These are phyloP conservation scores for Thelephora terrestris DNA, from an alignment of 1,284 basidiomycete species.

Conservation along the genomic window DNA sequence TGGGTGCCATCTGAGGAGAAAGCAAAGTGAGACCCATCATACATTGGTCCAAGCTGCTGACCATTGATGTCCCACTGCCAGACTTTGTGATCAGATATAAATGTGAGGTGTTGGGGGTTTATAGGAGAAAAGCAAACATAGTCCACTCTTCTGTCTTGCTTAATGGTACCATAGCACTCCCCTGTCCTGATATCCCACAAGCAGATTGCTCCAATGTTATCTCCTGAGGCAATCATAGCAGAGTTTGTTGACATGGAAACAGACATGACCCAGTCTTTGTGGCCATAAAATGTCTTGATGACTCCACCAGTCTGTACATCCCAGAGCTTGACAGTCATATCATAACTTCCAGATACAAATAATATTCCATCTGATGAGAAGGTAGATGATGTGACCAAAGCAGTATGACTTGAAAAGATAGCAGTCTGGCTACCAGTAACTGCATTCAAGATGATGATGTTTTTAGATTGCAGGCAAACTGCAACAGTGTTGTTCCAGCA, in stretches of 20 bases:
- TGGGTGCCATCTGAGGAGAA: no score
- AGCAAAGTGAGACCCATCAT: no score
- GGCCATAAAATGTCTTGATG: not conserved
- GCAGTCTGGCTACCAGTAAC: not conserved
- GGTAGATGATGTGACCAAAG: not conserved
- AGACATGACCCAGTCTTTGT: not conserved
- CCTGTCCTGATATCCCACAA: constrained; percentile 1
- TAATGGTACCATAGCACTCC: not conserved
- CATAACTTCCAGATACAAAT: constrained; percentile 1
- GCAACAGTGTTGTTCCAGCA: not conserved
- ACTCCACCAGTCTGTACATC: not conserved
- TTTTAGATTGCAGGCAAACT: not conserved
- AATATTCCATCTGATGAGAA: constrained; percentile 5
- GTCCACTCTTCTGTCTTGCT: no score
- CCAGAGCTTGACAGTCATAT: constrained; percentile 1
- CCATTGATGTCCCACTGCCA: no score
- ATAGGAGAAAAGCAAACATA: no score
- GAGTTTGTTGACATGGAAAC: not conserved
- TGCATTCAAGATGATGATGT: not conserved
- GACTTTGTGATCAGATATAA: no score
- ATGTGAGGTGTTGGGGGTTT: no score
- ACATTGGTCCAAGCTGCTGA: no score
- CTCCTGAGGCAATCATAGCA: not conserved
- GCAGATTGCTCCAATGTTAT: not conserved
- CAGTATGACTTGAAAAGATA: not conserved